These are phyloP conservation scores for Stentor coeruleus DNA, from an alignment of 73 alveolate genomes.

Conservation along the genomic window DNA sequence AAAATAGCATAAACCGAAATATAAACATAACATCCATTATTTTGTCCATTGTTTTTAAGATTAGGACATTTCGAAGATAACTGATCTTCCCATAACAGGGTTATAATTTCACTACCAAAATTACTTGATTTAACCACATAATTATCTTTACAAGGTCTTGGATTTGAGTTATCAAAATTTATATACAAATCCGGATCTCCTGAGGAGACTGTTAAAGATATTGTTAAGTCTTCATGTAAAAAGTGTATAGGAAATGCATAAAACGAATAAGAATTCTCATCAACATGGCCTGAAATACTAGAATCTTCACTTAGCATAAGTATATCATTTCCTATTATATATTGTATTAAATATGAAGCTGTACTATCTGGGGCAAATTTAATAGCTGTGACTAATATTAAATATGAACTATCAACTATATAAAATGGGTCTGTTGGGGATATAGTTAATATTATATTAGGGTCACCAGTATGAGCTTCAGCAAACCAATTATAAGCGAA, in stretches of 20 bases:
- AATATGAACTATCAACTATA: not conserved
- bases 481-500: constrained; percentile 17
- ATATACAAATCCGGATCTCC: constrained; percentile 28
- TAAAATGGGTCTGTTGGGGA: not conserved
- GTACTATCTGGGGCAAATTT: not conserved
- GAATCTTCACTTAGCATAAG: constrained; percentile 2
- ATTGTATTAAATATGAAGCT: constrained; percentile 22
- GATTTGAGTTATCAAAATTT: not conserved
- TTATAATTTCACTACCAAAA: constrained; percentile 24
- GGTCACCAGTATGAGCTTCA: not conserved
- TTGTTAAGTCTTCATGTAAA: constrained; percentile 2
- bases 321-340: not conserved
- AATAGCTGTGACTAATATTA: constrained; percentile 9
- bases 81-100: constrained; percentile 17
- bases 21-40: not conserved
- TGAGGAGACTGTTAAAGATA: constrained; percentile 13
- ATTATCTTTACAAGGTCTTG: not conserved
- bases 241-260: constrained; percentile 17
- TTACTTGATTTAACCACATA: not conserved
- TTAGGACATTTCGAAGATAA: constrained; percentile 15
- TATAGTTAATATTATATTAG: not conserved
- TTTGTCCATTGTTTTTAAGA: not conserved
- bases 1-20: constrained; percentile 12
- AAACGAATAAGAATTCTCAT: not conserved
- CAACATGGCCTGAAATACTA: not conserved